Conservation (phyloP, 208 protist species). For the Crithidia mellificae region DNA sequence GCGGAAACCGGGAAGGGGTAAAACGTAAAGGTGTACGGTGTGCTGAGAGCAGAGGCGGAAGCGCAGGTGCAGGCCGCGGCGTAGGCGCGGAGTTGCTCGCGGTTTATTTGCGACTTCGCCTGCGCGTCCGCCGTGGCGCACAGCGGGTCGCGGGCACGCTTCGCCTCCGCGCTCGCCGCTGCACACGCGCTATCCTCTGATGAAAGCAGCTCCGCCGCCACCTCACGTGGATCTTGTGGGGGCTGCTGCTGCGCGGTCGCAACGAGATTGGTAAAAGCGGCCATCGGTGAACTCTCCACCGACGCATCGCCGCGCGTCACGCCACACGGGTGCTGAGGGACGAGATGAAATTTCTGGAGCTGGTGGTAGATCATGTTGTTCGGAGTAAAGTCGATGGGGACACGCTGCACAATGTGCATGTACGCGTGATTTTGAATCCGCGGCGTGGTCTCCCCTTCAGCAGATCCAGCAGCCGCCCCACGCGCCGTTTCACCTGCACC, state of each 20-base stretch:
- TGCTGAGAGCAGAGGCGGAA: neutral
- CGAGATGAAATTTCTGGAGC: conserved; percentile 46
- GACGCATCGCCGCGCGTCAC: neutral
- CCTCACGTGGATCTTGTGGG: conserved; percentile 22
- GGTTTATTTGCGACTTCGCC: conserved; percentile 34
- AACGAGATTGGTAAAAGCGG: conserved; percentile 42
- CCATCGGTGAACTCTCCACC: neutral
- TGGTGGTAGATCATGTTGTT: conserved; percentile 87
- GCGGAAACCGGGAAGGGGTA: conserved; percentile 55
- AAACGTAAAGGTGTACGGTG: conserved; percentile 42
- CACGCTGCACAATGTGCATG: conserved; percentile 77
- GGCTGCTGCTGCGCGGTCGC: conserved; percentile 29
- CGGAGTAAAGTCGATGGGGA: conserved; percentile 64
- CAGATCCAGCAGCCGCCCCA: no score
- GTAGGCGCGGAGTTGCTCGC: conserved; percentile 19
- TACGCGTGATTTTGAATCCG: conserved; percentile 44
- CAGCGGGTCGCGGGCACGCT: conserved; percentile 46
- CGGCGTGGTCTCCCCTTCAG: no score
- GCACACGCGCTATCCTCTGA: conserved; percentile 14
- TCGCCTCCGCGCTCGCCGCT: conserved; percentile 20
- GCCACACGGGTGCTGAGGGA: neutral
- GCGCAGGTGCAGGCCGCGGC: neutral
- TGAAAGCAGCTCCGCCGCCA: conserved; percentile 5
- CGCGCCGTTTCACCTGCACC: no score
- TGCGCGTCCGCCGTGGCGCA: conserved; percentile 22